Evolutionary conservation across 495 filamentous ascomycete genomes (phyloP), one percentile per base, ranked within the genome.

Genomic region (Lindgomyces ingoldianus): DNA sequence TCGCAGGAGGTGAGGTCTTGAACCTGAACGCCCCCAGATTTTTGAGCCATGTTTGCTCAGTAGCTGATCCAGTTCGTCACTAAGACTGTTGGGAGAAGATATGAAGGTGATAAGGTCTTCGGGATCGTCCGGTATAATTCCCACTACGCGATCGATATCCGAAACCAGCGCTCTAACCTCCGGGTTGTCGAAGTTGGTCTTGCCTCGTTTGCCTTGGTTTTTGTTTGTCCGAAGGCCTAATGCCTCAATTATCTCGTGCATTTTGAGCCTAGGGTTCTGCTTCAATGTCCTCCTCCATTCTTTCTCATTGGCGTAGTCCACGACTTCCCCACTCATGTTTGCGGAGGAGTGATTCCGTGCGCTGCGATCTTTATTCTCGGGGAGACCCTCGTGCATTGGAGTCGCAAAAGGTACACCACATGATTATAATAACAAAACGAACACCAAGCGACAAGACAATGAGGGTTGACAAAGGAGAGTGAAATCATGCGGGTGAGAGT

Each of bases 171-270:
- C 56, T 46, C 41, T 60, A 11, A 65, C 63, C 6, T 52, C 14
- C 14, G 30, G 25, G 24, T 48, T 65, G 3, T 65, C 55, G 21
- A 65, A 65, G 22, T 60, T 60, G 16, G 63, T 60, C 27, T 65
- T 65, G 30, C 63, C 63, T 26, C 63, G 63, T 22, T 60, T 65
- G 63, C 59, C 59, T 19, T 44, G 39, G 36, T 55, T 65, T 56
- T 56, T 55, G 12, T 54, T 65, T 46, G 63, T 55, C 1, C 54
- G 53, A n/a, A 65, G 48, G 27, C 63, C 63, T 14, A 65, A 30
- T 48, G 54, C 14, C 36, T 65, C 55, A 25, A 65, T 65, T 12
- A 65, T 42, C 11, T 59, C 56, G 24, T 65, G 63, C 63, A 65
- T 65, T 14, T 44, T 39, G 11, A 44, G 24, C 25, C 36, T 42